Evolutionary conservation across 306 rosid genomes (phyloP), one percentile per base, ranked within the genome.

Genomic region (Potentilla sterilis): DNA sequence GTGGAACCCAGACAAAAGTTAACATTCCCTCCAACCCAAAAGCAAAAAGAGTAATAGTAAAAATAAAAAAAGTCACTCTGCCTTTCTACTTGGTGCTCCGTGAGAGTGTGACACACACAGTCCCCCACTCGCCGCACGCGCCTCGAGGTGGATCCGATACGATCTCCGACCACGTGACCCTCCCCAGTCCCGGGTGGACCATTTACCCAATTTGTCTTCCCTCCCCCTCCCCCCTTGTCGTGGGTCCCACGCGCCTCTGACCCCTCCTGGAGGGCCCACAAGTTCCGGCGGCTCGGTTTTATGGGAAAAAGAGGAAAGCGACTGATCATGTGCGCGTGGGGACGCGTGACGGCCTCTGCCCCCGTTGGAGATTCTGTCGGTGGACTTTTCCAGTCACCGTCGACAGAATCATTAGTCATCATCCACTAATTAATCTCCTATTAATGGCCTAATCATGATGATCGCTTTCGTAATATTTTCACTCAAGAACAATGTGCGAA

Each of bases 351-450:
- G 81, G 6, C 43, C 7, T 49, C 13, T 38, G 5, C 18, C 24
- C 37, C 46, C 61, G 40, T 69, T 62, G 3, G 64, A 72, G 84
- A 76, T 71, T 46, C 74, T 65, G 74, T 76, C 66, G 78, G 75
- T 66, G 13, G 81, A 46, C 70, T 67, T 48, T 46, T 44, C 9
- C 35, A 3, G 21, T 22, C 63, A 11, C 9, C 55, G 63, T 57
- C 0, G 51, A 72, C 51, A 52, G 41, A 72, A 72, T 41, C 42
- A 73, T 57, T 40, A 24, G 10, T 73, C 67, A 14, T 8, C 15
- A 14, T 21, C 49, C 16, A 16, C 15, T 72, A 41, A 41, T 73
- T 73, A 61, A 6, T 57, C 51, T 9, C n/a, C n/a, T 1, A 12
- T 24, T 72, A 7, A 38, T 54, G 12, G 21, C 65, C 14, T 38